Evolutionary conservation across 306 rosid genomes (phyloP), one percentile per base, ranked within the genome.

Genomic region (Cyamopsis tetragonoloba): DNA sequence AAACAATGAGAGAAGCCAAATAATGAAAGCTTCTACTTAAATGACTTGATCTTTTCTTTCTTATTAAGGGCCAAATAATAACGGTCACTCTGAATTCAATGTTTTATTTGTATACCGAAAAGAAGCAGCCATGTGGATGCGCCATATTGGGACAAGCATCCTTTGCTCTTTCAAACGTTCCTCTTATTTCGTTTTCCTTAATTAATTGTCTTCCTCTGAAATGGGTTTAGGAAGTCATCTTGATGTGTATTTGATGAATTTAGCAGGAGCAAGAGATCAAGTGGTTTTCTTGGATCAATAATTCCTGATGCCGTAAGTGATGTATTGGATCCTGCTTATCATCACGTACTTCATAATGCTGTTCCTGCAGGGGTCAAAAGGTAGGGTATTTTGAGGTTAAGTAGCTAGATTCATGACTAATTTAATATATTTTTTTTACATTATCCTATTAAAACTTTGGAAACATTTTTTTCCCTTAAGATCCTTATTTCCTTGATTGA

Each of bases 301-400:
- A 87, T 92, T 58, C 96, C 89, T 0, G 88, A 74, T 76, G 89
- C 87, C 37, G 78, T 92, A 35, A 79, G 78, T 19, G 96, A 86
- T 78, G 96, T 82, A 28, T 70, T 92, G 30, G 96, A 87, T 89
- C 89, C 95, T 39, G 84, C 89, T 41, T 68, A 83, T 80, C 98
- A 89, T 74, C 85, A 86, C 9, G 77, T 92, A 53, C 83, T 92
- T 61, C 98, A 89, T 76, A 87, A 82, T 80, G 87, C 84, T 13
- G 85, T 82, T 73, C 95, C 93, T 7, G 88, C 86, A 39, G 93
- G 96, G 73, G 82, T 87, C 68, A 89, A 84, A 89, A 89, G 96
- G 98, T 92, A 51, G 74, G 42, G 43, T 42, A 42, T 65, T 38
- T 55, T 59, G 43, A 57, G 43, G 69, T 49, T 60, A 50, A 49